phyloP scores from a whole-genome alignment of 768 basidiomycete species.

The Agaricus blazei region DNA sequence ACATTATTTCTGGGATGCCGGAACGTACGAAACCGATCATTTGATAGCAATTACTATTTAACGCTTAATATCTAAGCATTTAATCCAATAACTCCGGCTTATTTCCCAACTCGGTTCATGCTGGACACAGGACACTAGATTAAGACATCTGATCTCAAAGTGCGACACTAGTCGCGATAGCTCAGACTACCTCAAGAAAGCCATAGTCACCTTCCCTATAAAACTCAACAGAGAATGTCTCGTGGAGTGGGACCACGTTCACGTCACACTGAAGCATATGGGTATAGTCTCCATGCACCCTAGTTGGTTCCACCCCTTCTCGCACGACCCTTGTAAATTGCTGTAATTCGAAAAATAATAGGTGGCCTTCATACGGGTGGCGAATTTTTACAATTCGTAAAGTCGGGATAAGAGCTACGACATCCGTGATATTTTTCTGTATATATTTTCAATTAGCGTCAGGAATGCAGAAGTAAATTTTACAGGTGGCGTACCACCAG shows the following conservation, averaged over 20 bases:
- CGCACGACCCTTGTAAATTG: background rate
- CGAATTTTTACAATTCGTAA: background rate
- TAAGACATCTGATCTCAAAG: too few species aligned
- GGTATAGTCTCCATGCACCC: background rate
- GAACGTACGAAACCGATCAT: too few species aligned
- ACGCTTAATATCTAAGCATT: too few species aligned
- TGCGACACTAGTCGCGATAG: too few species aligned
- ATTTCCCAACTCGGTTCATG: too few species aligned
- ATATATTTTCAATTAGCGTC: background rate
- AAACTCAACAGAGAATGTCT: background rate
- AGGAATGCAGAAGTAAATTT: background rate
- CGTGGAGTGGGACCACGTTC: background rate
- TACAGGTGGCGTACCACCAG: background rate
- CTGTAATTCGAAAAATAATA: background rate
- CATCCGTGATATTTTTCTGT: background rate
- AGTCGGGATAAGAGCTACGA: background rate
- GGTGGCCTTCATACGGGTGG: constrained; percentile 1
- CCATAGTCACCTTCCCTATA: background rate
- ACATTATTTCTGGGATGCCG: too few species aligned
- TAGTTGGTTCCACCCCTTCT: background rate
- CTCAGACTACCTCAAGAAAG: background rate
- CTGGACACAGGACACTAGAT: too few species aligned
- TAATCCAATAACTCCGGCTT: too few species aligned
- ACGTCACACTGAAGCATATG: background rate
- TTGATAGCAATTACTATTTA: too few species aligned